Base-by-base conservation (phyloP, 176 grass and related monocot species). In the Lolium perenne region DNA sequence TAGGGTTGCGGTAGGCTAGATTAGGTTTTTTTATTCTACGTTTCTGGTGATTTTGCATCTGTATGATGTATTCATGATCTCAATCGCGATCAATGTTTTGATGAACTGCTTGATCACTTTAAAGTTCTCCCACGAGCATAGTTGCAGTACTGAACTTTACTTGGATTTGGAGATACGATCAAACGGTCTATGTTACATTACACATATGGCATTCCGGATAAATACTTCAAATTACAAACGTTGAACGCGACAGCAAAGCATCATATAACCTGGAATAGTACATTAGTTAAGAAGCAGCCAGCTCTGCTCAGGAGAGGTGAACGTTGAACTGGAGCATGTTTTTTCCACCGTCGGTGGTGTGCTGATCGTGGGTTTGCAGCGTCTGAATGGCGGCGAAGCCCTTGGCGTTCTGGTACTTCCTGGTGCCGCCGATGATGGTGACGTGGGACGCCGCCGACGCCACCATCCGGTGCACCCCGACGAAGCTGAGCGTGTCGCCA, bases 401-500 rank as follows among this genome's bases (percentile, higher is more conserved):
- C 81, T 85, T 91, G 70, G 91, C 94, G 46, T 90, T 80, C 79
- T 90, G 85, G 17, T 88, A 96, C 89, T 96, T 96, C 0, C 94
- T 89, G 2, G 94, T 96, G 69, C 94, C 94, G 6, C 91, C 91
- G 56, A 93, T 90, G 69, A 96, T 48, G 21, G 89, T 85, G 86
- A 96, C 50, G 83, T 91, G 91, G 0, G 94, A 93, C 79, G 91
- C 87, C 0, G 74, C 74, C 5, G 38, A 40, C 35, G 87, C 85
- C 7, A 82, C 91, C 81, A 74, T 88, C 29, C 85, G 68, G 68
- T 94, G 94, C 7, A 92, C 91, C 0, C 91, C 87, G 13, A 96
- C 86, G 91, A 96, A 96, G 78, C 87, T 94, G 54, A 96, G 75
- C 40, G 84, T 96, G 73, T 96, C 94, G 7, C 83, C 79, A 23